These are phyloP conservation scores for Gracilariopsis chorda DNA, from an alignment of 23 red algal genomes.

Conservation along the genomic window DNA sequence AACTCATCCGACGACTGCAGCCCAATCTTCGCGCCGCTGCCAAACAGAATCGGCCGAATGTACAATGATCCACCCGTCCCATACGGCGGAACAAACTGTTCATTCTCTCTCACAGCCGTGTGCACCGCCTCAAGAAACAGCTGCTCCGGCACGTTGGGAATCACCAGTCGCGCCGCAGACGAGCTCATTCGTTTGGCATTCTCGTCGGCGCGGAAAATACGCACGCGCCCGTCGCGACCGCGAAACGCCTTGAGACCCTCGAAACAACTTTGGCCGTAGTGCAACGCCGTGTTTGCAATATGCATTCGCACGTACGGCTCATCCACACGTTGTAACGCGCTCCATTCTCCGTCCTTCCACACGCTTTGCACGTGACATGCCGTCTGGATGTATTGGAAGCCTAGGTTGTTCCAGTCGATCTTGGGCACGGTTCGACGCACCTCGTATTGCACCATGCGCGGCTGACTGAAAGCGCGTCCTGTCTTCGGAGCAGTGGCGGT, in stretches of 20 bases:
- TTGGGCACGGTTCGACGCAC: not conserved
- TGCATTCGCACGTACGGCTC: constrained; percentile 75
- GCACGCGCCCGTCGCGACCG: constrained; percentile 62
- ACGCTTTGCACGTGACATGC: constrained; percentile 68
- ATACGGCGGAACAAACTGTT: constrained; percentile 89
- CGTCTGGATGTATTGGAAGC: constrained; percentile 86
- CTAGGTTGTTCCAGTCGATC: constrained; percentile 84
- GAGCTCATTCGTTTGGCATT: constrained; percentile 79
- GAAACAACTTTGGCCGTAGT: constrained; percentile 93
- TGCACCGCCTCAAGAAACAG: constrained; percentile 84
- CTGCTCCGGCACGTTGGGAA: constrained; percentile 77
- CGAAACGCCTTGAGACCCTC: constrained; percentile 97
- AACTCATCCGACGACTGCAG: constrained; percentile 90
- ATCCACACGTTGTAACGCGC: not conserved
- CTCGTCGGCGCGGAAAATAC: constrained; percentile 88
- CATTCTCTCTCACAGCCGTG: constrained; percentile 76
- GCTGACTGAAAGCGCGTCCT: no score
- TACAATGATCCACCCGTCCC: constrained; percentile 88
- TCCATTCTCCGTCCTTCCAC: constrained; percentile 75
- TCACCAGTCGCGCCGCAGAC: constrained; percentile 69
- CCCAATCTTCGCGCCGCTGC: constrained; percentile 87
- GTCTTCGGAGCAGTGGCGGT: no score
- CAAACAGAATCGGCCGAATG: constrained; percentile 91
- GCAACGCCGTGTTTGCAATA: constrained; percentile 86
- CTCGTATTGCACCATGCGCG: constrained; percentile 4